These are phyloP conservation scores for Syzygium oleosum DNA, from an alignment of 345 rosid species.

Conservation along the genomic window DNA sequence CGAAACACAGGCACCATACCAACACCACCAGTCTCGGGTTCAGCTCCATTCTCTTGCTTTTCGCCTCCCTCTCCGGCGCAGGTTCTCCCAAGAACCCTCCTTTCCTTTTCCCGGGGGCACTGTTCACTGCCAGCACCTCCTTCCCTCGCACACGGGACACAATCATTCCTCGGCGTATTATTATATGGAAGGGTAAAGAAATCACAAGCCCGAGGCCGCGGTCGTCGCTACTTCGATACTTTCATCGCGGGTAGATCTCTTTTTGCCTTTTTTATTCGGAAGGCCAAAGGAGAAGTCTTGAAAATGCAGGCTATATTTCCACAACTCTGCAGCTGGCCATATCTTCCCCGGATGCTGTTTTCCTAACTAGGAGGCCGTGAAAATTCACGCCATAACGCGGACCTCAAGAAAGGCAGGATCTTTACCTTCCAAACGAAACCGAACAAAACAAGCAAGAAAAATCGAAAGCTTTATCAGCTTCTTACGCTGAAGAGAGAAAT, in stretches of 20 bases:
- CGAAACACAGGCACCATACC: conserved; percentile 7
- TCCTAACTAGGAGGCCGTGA: neutral
- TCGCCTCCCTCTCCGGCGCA: neutral
- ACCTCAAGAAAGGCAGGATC: neutral
- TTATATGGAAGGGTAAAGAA: neutral
- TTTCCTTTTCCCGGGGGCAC: neutral
- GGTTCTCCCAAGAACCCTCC: neutral
- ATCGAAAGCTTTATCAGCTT: neutral
- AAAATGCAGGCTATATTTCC: neutral
- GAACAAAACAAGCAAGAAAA: neutral
- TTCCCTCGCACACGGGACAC: neutral
- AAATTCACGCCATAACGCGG: neutral
- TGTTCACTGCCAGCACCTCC: neutral
- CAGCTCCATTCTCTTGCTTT: neutral
- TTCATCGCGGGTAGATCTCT: neutral
- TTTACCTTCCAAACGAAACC: neutral
- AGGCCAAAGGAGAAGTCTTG: neutral
- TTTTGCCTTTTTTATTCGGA: neutral
- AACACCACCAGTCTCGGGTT: neutral
- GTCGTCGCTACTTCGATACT: neutral
- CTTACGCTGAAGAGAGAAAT: neutral
- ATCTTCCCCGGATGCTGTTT: neutral
- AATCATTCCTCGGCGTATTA: neutral
- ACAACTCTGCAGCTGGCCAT: neutral
- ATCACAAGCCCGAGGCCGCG: neutral